Evolutionary conservation across 768 basidiomycete species (phyloP).

Genomic region (Nidularia pulvinata): DNA sequence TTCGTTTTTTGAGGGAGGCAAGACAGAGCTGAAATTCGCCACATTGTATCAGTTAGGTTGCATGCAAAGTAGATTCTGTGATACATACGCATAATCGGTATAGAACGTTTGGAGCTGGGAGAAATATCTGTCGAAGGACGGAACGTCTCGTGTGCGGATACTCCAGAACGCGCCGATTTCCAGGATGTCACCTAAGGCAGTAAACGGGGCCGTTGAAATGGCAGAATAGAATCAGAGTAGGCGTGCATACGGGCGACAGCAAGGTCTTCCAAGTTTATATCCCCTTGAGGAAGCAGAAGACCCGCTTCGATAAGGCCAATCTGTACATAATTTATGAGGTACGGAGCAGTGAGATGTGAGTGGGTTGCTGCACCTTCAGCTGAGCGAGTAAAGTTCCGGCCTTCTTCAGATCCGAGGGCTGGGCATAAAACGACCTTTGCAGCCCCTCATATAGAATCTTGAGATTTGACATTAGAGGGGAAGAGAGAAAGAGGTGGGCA

Average conservation of each 20-base stretch:
- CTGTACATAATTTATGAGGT: slow-evolving; percentile 31
- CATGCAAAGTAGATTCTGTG: too few species aligned
- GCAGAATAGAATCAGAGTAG: neutral
- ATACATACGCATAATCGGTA: slow-evolving; percentile 69
- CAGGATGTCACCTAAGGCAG: slow-evolving; percentile 78
- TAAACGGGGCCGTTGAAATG: neutral
- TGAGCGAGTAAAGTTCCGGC: slow-evolving; percentile 62
- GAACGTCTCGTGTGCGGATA: slow-evolving; percentile 84
- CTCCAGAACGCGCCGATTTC: slow-evolving; percentile 97
- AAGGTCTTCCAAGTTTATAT: slow-evolving; percentile 66
- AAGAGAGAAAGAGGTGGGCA: slow-evolving; percentile 11
- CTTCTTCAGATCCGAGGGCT: slow-evolving; percentile 67
- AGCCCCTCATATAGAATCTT: slow-evolving; percentile 66
- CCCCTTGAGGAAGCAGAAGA: slow-evolving; percentile 70
- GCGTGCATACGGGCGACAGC: slow-evolving; percentile 65
- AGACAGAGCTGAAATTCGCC: slow-evolving; percentile 46
- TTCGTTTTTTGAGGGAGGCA: slow-evolving; percentile 86
- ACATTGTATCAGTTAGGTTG: too few species aligned
- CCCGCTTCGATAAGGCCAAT: slow-evolving; percentile 78
- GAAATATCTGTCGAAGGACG: slow-evolving; percentile 95
- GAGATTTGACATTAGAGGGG: slow-evolving; percentile 52
- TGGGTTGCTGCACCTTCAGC: slow-evolving; percentile 60
- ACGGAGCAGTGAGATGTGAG: neutral
- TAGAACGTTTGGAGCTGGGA: slow-evolving; percentile 91
- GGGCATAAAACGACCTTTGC: slow-evolving; percentile 61